phyloP scores from a whole-genome alignment of 2,329 filamentous ascomycete species.

The Colletotrichum magnum region DNA sequence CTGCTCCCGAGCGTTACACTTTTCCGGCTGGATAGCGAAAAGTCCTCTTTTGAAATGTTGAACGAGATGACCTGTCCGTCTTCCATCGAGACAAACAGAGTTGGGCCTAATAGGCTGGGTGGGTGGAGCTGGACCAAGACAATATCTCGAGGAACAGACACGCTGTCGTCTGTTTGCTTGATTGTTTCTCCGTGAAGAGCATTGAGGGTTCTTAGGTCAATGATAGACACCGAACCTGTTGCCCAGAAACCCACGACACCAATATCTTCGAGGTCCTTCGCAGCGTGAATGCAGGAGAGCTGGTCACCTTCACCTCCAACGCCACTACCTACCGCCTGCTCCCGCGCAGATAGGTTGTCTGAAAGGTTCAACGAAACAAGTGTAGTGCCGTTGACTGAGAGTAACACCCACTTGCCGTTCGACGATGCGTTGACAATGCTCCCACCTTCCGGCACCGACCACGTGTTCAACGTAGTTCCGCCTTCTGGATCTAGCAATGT shows the following conservation, averaged over 20 bases:
- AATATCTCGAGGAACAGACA: slow-evolving; percentile 87
- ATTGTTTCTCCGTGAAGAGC: slow-evolving; percentile 76
- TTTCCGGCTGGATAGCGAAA: slow-evolving; percentile 79
- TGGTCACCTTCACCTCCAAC: slow-evolving; percentile 68
- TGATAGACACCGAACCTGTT: slow-evolving; percentile 82
- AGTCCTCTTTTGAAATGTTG: slow-evolving; percentile 73
- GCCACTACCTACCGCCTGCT: slow-evolving; percentile 73
- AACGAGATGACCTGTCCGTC: slow-evolving; percentile 94
- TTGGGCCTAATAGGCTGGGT: slow-evolving; percentile 70
- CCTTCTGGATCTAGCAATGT: slow-evolving; percentile 38
- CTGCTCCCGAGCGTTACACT: slow-evolving; percentile 89
- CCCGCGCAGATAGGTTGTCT: slow-evolving; percentile 68
- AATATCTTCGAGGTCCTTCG: slow-evolving; percentile 72
- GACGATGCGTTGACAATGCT: slow-evolving; percentile 84
- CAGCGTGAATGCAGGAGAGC: slow-evolving; percentile 86
- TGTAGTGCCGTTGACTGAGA: slow-evolving; percentile 82
- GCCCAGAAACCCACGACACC: slow-evolving; percentile 92
- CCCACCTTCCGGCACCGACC: slow-evolving; percentile 53
- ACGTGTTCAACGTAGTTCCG: slow-evolving; percentile 39
- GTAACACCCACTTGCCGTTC: slow-evolving; percentile 77
- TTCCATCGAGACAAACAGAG: slow-evolving; percentile 89
- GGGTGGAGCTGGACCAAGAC: slow-evolving; percentile 84
- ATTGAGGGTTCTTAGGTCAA: slow-evolving; percentile 77
- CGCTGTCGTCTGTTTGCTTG: slow-evolving; percentile 72
- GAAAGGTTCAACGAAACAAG: slow-evolving; percentile 78